Conservation (phyloP, 169 alveolate species). For the Cryptosporidium sp. region DNA sequence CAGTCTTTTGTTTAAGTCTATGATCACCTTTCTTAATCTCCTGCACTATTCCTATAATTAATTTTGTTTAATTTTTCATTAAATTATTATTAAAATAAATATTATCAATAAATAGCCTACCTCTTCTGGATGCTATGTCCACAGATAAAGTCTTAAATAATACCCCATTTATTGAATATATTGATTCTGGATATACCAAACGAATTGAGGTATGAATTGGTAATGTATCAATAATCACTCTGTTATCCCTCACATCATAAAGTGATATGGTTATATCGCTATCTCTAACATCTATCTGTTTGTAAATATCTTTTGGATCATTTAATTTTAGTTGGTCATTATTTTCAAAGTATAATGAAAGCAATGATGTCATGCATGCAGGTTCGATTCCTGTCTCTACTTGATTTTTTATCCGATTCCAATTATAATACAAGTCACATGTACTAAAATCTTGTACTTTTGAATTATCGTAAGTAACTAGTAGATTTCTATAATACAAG, state of each 20-base stretch:
- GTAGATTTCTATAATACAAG: slow-evolving; percentile 14
- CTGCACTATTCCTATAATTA: slow-evolving; percentile 25
- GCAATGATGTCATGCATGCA: slow-evolving; percentile 5
- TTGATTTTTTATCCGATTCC: slow-evolving; percentile 43
- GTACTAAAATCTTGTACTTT: slow-evolving; percentile 5
- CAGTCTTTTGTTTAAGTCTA: slow-evolving; percentile 43
- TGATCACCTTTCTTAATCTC: slow-evolving; percentile 30
- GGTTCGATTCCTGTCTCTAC: neutral
- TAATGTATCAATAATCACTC: slow-evolving; percentile 22
- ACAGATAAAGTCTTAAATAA: slow-evolving; percentile 16
- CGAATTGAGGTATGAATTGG: slow-evolving; percentile 49
- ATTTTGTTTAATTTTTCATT: neutral
- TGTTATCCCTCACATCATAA: slow-evolving; percentile 13
- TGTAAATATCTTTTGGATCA: slow-evolving; percentile 29
- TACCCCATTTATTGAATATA: slow-evolving; percentile 58
- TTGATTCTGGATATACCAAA: slow-evolving; percentile 49
- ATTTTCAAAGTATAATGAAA: slow-evolving; percentile 41
- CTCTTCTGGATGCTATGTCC: slow-evolving; percentile 34
- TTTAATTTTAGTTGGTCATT: slow-evolving; percentile 5
- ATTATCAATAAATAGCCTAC: slow-evolving; percentile 3
- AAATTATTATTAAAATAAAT: neutral
- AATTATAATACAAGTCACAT: slow-evolving; percentile 48
- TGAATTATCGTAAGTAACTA: slow-evolving; percentile 5
- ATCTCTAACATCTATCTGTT: slow-evolving; percentile 26
- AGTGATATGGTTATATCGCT: slow-evolving; percentile 27